These are phyloP conservation scores for Pinus tabuliformis DNA, from an alignment of 75 land plant genomes.

Conservation along the genomic window DNA sequence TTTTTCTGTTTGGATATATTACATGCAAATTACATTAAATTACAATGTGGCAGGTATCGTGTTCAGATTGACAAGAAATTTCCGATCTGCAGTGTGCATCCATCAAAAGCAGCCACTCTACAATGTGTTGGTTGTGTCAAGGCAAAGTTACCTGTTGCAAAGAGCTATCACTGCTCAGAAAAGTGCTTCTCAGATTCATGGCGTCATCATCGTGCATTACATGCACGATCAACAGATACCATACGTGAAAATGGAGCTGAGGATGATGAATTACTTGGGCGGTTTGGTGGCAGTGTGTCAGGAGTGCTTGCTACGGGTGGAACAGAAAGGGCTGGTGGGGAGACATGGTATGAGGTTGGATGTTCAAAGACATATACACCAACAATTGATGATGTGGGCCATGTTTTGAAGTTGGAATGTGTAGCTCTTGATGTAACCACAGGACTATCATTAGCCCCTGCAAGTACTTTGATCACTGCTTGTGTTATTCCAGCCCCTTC, in stretches of 20 bases:
- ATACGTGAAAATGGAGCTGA: conserved; percentile 26
- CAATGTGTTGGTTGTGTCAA: conserved; percentile 43
- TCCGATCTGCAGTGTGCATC: conserved; percentile 43
- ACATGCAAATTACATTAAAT: too few species aligned
- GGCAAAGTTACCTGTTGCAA: conserved; percentile 25
- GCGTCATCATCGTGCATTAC: conserved; percentile 37
- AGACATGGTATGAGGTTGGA: conserved; percentile 82
- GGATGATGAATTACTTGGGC: conserved; percentile 20
- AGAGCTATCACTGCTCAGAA: conserved; percentile 41
- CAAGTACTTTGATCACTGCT: conserved; percentile 39
- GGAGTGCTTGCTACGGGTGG: conserved; percentile 7
- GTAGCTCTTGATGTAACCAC: conserved; percentile 57
- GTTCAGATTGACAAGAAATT: conserved; percentile 41
- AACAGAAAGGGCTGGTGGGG: conserved; percentile 45
- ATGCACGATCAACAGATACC: conserved; percentile 23
- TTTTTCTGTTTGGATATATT: too few species aligned
- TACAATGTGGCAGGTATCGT: conserved; percentile 24
- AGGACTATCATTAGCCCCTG: conserved; percentile 35
- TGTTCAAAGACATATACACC: conserved; percentile 74
- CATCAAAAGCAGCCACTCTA: conserved; percentile 35
- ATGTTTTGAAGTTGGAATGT: conserved; percentile 82
- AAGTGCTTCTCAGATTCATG: conserved; percentile 47
- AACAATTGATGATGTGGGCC: conserved; percentile 74
- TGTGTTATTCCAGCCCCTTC: conserved; percentile 82
- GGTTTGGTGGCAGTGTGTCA: conserved; percentile 22